Evolutionary conservation across 768 basidiomycete genomes (phyloP), one percentile per base, ranked within the genome.

Genomic region (Podaxis sp.): DNA sequence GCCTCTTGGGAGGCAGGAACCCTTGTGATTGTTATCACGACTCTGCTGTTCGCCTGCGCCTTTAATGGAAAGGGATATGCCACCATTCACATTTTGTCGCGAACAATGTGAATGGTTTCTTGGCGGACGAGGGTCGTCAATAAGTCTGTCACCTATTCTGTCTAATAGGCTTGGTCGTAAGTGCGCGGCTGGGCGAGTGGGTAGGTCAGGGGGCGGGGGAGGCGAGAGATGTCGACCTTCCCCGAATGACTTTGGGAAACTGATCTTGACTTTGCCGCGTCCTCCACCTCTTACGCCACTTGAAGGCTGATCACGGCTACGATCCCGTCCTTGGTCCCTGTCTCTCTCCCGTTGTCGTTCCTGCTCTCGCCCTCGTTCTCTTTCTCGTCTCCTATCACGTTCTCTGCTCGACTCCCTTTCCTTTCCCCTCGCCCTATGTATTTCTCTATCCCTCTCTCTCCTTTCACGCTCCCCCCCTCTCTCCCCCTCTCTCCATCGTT

Each of bases 241-340:
- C 3, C 51, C 51, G 16, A 53, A 36, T n/a, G 36, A 1, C 10
- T 46, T 35, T 2, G 52, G 37, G 16, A 54, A 27, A 46, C 50
- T 61, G 40, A 61, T 61, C 52, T 37, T 61, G 10, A 50, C 35
- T 48, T 54, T 55, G 18, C 42, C 32, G 5, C 38, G 16, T 25
- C 40, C 40, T 44, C 18, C 42, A n/a, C 27, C 54, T 7, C 13
- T 3, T 25, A 5, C 14, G 28, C 54, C 28, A 25, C 13, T 42
- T 28, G 54, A 27, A n/a, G 51, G 21, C 28, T 50, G 28, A 25
- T 66, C 46, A 38, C 28, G 21, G 35, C 18, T 50, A 35, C 61
- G 52, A 25, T 66, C 63, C 48, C 66, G 59, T 18, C 66, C 65
- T 50, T 65, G 62, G 18, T 63, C 64, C 52, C 71, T 64, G 40